Evolutionary conservation across 306 rosid genomes (phyloP).

Genomic region (Dryas octopetala): DNA sequence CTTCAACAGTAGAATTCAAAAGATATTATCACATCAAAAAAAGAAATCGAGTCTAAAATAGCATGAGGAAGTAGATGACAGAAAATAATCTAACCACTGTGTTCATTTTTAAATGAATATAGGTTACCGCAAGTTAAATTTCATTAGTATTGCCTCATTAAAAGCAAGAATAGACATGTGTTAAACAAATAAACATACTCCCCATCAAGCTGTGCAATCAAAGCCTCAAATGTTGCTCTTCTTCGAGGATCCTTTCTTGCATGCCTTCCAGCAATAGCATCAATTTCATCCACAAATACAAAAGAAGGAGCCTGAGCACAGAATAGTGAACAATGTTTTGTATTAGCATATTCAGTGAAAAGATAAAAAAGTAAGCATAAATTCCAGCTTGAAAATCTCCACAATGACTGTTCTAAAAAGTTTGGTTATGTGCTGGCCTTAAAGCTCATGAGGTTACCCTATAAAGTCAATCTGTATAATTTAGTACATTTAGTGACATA

Average conservation of each 20-base stretch:
- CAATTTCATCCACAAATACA: slow-evolving; percentile 96
- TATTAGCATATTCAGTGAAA: slow-evolving; percentile 1
- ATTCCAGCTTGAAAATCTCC: background rate
- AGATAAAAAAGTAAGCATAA: background rate
- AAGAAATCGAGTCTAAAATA: background rate
- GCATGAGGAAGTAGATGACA: background rate
- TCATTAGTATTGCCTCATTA: background rate
- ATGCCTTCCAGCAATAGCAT: slow-evolving; percentile 97
- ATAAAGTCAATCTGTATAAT: background rate
- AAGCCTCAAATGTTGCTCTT: slow-evolving; percentile 93
- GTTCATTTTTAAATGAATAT: background rate
- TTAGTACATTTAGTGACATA: background rate
- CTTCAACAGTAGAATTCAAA: background rate
- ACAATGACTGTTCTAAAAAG: background rate
- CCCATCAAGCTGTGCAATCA: slow-evolving; percentile 92
- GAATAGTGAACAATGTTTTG: background rate
- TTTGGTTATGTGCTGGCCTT: background rate
- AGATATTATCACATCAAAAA: background rate
- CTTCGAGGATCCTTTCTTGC: slow-evolving; percentile 89
- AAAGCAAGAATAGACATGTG: background rate
- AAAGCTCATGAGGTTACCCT: background rate
- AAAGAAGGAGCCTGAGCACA: slow-evolving; percentile 82
- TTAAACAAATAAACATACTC: slow-evolving; percentile 61
- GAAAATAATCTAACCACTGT: background rate
- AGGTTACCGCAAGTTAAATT: background rate